phyloP scores from a whole-genome alignment of 805 yeast species.

The Candida parachauliodes region DNA sequence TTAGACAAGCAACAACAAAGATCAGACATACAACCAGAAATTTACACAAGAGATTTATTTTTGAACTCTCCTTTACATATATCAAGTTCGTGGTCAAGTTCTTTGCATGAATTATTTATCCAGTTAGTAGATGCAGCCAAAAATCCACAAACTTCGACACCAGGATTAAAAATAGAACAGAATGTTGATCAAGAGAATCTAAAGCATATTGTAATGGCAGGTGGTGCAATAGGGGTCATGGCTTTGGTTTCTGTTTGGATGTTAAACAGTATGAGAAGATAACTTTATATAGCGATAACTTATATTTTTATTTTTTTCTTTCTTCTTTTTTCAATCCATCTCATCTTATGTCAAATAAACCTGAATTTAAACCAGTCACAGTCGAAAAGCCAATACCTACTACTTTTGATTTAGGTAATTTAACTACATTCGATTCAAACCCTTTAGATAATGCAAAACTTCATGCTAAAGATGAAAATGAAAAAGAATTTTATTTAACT shows the following conservation, averaged over 20 bases:
- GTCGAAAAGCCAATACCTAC: slow-evolving; percentile 93
- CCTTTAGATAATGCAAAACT: slow-evolving; percentile 68
- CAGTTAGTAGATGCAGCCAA: slow-evolving; percentile 88
- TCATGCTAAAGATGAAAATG: slow-evolving; percentile 39
- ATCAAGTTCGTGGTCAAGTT: slow-evolving; percentile 85
- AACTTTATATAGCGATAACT: background rate
- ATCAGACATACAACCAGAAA: slow-evolving; percentile 81
- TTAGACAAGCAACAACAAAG: slow-evolving; percentile 94
- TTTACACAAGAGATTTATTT: slow-evolving; percentile 61
- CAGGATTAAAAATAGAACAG: slow-evolving; percentile 61
- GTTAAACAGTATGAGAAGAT: slow-evolving; percentile 39
- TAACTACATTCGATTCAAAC: slow-evolving; percentile 86
- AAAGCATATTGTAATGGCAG: slow-evolving; percentile 57
- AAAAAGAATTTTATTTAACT: slow-evolving; percentile 62
- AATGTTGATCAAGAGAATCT: slow-evolving; percentile 46
- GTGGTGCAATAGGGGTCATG: slow-evolving; percentile 68
- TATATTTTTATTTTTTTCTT: slow-evolving; percentile 1
- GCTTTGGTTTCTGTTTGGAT: slow-evolving; percentile 62
- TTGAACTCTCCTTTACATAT: slow-evolving; percentile 86
- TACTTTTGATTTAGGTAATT: slow-evolving; percentile 82
- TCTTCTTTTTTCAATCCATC: slow-evolving; percentile 3
- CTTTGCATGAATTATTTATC: slow-evolving; percentile 78
- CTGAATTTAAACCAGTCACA: slow-evolving; percentile 62
- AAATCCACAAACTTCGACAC: slow-evolving; percentile 72
- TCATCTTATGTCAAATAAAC: slow-evolving; percentile 10